Evolutionary conservation across 768 basidiomycete species (phyloP).

Genomic region (Chalciporus chontae): DNA sequence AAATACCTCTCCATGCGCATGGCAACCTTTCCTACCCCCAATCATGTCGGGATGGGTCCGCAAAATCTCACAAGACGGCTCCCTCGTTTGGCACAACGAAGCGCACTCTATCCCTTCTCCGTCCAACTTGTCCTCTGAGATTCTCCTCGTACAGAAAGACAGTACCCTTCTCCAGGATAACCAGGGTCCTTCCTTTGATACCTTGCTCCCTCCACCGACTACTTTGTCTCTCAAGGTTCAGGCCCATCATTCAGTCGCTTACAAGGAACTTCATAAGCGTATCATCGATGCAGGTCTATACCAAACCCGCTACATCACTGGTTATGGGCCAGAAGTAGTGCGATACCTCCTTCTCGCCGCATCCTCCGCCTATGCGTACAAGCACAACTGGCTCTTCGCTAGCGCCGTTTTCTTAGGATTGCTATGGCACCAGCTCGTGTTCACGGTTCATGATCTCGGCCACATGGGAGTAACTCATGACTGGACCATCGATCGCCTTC

Average conservation of each 20-base stretch:
- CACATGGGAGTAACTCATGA: slow-evolving; percentile 92
- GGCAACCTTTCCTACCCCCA: slow-evolving; percentile 83
- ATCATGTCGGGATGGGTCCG: slow-evolving; percentile 82
- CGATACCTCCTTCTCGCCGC: slow-evolving; percentile 69
- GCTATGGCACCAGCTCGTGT: slow-evolving; percentile 94
- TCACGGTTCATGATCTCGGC: slow-evolving; percentile 90
- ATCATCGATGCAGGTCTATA: slow-evolving; percentile 82
- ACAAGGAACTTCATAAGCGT: slow-evolving; percentile 72
- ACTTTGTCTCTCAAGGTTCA: slow-evolving; percentile 55
- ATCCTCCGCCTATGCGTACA: slow-evolving; percentile 60
- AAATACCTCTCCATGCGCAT: slow-evolving; percentile 45
- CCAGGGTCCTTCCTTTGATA: slow-evolving; percentile 39
- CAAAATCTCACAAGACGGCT: slow-evolving; percentile 43
- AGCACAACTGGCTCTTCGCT: slow-evolving; percentile 57
- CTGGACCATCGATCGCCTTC: slow-evolving; percentile 75
- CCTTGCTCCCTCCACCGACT: slow-evolving; percentile 53
- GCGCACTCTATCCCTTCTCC: slow-evolving; percentile 42
- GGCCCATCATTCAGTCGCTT: slow-evolving; percentile 69
- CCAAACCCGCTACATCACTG: slow-evolving; percentile 74
- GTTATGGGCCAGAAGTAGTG: slow-evolving; percentile 86
- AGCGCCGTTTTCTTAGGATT: slow-evolving; percentile 84
- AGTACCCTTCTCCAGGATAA: slow-evolving; percentile 19
- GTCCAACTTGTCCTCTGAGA: slow-evolving; percentile 43
- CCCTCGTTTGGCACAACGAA: slow-evolving; percentile 58
- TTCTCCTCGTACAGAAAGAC: slow-evolving; percentile 58